These are phyloP conservation scores for Gaultheria prostrata DNA, from an alignment of 148 eudicot genomes.

Conservation along the genomic window DNA sequence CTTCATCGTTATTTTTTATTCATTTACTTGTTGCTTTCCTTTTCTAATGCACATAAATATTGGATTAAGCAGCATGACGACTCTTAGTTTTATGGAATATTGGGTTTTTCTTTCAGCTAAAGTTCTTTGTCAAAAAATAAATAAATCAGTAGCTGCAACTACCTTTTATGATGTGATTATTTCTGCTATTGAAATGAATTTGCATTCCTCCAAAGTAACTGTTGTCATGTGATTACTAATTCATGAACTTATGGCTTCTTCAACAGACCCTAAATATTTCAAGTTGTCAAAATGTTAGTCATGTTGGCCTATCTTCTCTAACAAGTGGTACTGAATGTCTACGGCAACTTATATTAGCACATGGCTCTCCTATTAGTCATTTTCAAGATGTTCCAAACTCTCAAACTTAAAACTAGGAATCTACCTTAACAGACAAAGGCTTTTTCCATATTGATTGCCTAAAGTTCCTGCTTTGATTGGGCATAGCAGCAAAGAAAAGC, in stretches of 20 bases:
- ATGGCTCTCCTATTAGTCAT: constrained; percentile 75
- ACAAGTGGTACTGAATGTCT: constrained; percentile 55
- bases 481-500: too few relatives aligned
- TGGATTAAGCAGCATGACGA: not conserved
- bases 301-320: constrained; percentile 66
- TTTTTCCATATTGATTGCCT: constrained; percentile 58
- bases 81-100: not conserved
- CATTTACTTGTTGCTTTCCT: not conserved
- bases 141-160: not conserved
- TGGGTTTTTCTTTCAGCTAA: not conserved
- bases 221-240: constrained; percentile 16
- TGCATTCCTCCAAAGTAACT: not conserved
- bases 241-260: constrained; percentile 10
- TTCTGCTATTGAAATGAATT: not conserved
- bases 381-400: constrained; percentile 73
- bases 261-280: constrained; percentile 78
- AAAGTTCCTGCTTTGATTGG: too few relatives aligned
- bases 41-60: not conserved
- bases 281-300: constrained; percentile 71
- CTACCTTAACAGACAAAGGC: constrained; percentile 74
- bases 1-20: too few relatives aligned
- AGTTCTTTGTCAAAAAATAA: not conserved
- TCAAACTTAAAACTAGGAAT: constrained; percentile 71
- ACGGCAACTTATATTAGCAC: constrained; percentile 58
- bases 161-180: not conserved